Percentiles rank a stretch among this genome's conserved stretches.
These are phyloP conservation scores for Ophiosphaerella herpotricha DNA, from an alignment of 2,329 filamentous ascomycete genomes.

Conservation along the genomic window DNA sequence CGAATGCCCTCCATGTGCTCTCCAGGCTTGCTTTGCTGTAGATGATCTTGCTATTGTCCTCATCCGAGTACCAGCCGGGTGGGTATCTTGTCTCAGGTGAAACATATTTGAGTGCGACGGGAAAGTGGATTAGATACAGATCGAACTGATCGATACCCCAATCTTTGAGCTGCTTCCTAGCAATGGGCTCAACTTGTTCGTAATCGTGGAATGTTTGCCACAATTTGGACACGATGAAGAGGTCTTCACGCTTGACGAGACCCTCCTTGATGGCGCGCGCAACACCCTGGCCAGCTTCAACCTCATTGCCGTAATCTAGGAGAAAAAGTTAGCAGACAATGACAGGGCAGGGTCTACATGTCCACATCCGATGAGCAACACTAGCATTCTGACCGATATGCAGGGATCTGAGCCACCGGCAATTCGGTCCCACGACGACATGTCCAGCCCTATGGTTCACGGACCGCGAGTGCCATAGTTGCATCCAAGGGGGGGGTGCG, in stretches of 20 bases:
- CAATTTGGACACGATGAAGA: constrained; percentile 92
- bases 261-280: constrained; percentile 46
- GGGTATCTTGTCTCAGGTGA: constrained; percentile 42
- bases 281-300: constrained; percentile 43
- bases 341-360: background rate
- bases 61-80: constrained; percentile 42
- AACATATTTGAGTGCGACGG: constrained; percentile 72
- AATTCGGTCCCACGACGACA: constrained; percentile 18
- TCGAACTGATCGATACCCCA: constrained; percentile 47
- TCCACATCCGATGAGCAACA: constrained; percentile 11
- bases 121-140: constrained; percentile 80
- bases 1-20: constrained; percentile 50
- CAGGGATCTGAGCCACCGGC: constrained; percentile 26
- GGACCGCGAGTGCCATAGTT: constrained; percentile 3
- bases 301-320: constrained; percentile 46
- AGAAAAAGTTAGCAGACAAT: constrained; percentile 6
- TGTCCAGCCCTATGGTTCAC: constrained; percentile 3
- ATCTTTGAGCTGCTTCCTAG: constrained; percentile 61
- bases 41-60: constrained; percentile 45
- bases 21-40: constrained; percentile 40
- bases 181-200: constrained; percentile 74
- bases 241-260: constrained; percentile 63
- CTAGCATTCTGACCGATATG: constrained; percentile 16
- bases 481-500: background rate
- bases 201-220: constrained; percentile 91